Evolutionary conservation across 371 early-diverging fungal species (phyloP), one percentile per base, ranked within the genome.

Genomic region (Mucor piriformis): DNA sequence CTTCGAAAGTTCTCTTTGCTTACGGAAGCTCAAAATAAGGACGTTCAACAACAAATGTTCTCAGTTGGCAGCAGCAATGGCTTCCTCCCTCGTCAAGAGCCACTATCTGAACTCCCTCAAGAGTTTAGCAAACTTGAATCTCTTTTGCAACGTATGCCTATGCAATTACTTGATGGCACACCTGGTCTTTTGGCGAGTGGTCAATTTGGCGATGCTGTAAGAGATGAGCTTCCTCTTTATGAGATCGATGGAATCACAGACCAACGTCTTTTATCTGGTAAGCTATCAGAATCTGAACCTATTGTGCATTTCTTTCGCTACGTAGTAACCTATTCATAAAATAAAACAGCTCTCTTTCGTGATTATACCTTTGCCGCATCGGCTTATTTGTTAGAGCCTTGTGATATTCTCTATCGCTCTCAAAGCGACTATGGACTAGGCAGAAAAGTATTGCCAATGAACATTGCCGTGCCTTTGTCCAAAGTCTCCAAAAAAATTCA

Each of bases 361-460:
- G 95, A 94, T 76, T 92, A 91, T 63, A 89, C 93, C 3, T 92
- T 93, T 64, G 80, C 90, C 47, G 92, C 94, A 3, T 90, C 91
- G 13, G 91, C 95, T 16, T 94, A 93, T 61, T 73, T 94, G n/a
- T 79, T 94, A 37, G 95, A 94, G 67, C 94, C 93, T 13, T 94
- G 94, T 60, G 92, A 94, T 66, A 78, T 93, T 50, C 74, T 84
- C 57, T 86, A 77, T 74, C 82, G 89, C 46, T 67, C 81, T 57
- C 76, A 69, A 2, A 84, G 84, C 8, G 84, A 87, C 16, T 94
- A 94, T 70, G 94, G 95, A 2, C 76, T 92, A 21, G 95, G 90
- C 3, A 79, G 95, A 12, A 78, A 84, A 20, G 73, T 87, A 10
- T 70, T 94, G 50, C 93, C 94, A 15, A 74, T 76, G 59, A 82